Evolutionary conservation across 345 rosid genomes (phyloP).

Genomic region (Populus deltoides): DNA sequence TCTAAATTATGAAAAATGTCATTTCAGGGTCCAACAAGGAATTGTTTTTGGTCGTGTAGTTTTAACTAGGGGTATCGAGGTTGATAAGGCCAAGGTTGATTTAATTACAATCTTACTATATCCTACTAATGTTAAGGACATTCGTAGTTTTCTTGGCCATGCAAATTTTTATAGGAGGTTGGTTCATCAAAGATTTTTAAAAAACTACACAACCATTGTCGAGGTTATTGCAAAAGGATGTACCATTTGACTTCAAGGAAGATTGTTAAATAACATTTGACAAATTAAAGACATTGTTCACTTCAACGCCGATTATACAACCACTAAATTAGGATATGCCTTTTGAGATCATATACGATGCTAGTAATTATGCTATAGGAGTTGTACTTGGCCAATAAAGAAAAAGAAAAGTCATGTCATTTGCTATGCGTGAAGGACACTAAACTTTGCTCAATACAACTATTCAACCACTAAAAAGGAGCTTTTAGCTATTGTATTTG

Average conservation of each 20-base stretch:
- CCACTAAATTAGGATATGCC: too few species aligned
- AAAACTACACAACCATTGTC: not conserved
- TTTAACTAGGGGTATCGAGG: not conserved
- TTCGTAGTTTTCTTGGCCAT: not conserved
- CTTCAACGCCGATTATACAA: not conserved
- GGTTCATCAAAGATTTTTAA: slow-evolving; percentile 1
- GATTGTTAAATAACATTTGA: not conserved
- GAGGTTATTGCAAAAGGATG: not conserved
- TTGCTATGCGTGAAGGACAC: too few species aligned
- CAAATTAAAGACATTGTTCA: not conserved
- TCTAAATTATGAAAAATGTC: not conserved
- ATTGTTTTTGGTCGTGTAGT: not conserved
- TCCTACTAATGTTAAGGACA: not conserved
- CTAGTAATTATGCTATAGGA: not conserved
- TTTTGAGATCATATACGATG: not conserved
- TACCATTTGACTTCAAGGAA: not conserved
- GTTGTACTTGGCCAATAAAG: too few species aligned
- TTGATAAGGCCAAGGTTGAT: not conserved
- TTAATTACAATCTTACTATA: not conserved
- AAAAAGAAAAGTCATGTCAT: too few species aligned
- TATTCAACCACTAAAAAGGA: too few species aligned
- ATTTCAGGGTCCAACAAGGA: slow-evolving; percentile 6
- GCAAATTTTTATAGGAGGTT: not conserved
- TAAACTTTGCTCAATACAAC: too few species aligned
- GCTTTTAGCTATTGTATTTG: not conserved